Conservation (phyloP, 106 monocot genomes). For the Apostasia ramifera region DNA sequence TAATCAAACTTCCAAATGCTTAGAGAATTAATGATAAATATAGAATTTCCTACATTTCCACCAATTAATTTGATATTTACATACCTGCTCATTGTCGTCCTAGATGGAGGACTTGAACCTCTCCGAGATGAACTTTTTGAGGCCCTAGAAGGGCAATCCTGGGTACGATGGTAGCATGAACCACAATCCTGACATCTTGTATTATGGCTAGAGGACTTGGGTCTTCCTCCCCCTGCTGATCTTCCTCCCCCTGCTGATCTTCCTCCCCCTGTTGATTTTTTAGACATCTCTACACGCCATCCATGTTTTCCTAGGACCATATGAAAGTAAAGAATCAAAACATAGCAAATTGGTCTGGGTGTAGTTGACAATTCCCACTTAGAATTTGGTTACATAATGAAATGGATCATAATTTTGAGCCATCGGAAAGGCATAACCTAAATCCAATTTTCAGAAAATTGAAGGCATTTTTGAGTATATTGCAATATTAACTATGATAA, state of each 20-base stretch:
- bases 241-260: neutral
- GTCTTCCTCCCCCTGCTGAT: neutral
- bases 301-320: conserved; percentile 5
- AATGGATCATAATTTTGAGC: no score
- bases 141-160: neutral
- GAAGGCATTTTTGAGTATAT: no score
- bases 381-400: no score
- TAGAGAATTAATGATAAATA: neutral
- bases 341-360: no score
- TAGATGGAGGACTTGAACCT: neutral
- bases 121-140: conserved; percentile 2
- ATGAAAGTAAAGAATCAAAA: neutral
- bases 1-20: neutral
- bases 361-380: no score
- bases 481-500: no score
- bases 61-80: neutral
- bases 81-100: conserved; percentile 2
- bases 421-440: no score
- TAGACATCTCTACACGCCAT: conserved; percentile 6
- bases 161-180: neutral
- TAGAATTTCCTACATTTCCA: neutral
- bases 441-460: no score
- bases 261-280: neutral
- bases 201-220: neutral
- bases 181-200: conserved; percentile 4